phyloP scores from a whole-genome alignment of 495 filamentous ascomycete genomes.

The Penicillium coprophilum region DNA sequence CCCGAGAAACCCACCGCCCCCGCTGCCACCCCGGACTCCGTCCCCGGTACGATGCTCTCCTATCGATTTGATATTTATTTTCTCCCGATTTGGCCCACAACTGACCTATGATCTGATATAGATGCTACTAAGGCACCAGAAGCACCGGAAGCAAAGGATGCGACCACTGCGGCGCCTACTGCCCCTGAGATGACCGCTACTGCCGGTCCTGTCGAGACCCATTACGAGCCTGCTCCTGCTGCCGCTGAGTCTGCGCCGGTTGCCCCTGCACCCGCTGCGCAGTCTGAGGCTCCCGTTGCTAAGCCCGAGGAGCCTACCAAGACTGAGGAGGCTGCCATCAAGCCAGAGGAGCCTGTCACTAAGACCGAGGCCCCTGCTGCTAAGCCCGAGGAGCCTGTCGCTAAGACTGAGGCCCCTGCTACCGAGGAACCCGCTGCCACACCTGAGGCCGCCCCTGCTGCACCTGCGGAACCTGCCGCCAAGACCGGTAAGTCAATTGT shows the following conservation, averaged over 20 bases:
- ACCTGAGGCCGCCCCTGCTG: not conserved
- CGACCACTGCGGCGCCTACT: not conserved
- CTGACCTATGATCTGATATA: not conserved
- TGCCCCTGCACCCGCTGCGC: not conserved
- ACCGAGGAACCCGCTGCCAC: not conserved
- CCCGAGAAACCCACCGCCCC: conserved; percentile 1
- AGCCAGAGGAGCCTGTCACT: not conserved
- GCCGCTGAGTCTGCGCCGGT: not conserved
- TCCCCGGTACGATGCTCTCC: not conserved
- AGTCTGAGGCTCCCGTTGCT: not conserved
- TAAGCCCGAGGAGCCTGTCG: not conserved
- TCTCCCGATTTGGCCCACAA: not conserved
- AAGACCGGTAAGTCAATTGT: conserved; percentile 21
- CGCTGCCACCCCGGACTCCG: conserved; percentile 1
- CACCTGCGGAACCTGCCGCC: conserved; percentile 9
- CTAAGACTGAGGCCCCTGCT: not conserved
- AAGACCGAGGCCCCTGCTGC: conserved; percentile 1
- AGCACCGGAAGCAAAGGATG: not conserved
- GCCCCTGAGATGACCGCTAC: conserved; percentile 5
- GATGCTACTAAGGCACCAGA: not conserved
- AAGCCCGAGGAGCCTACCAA: not conserved
- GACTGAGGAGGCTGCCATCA: not conserved
- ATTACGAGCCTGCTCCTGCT: not conserved
- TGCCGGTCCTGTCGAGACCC: not conserved
- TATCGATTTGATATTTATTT: not conserved